These are phyloP conservation scores for Wickerhamomyces canadensis DNA, from an alignment of 805 yeast genomes.

Conservation along the genomic window DNA sequence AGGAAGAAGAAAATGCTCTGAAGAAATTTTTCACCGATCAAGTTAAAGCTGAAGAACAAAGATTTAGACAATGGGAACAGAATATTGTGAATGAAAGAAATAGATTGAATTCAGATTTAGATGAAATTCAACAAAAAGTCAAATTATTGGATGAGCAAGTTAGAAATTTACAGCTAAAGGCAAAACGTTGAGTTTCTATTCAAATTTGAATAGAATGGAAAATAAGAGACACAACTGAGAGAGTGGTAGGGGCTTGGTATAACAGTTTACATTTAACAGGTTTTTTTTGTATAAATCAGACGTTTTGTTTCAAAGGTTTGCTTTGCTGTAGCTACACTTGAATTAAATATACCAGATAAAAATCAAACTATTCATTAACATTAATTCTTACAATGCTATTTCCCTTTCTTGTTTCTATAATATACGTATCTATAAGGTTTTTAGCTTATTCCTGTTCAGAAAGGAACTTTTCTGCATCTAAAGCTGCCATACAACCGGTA, in stretches of 20 bases:
- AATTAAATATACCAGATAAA: too few relatives aligned
- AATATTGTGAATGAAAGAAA: constrained; percentile 93
- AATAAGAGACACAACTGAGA: too few relatives aligned
- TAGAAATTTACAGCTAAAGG: constrained; percentile 49
- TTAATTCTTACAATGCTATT: too few relatives aligned
- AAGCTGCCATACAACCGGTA: constrained; percentile 98
- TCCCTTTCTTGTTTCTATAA: too few relatives aligned
- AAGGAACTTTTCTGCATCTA: constrained; percentile 84
- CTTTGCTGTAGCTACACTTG: too few relatives aligned
- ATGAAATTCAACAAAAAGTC: constrained; percentile 75
- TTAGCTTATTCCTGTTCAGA: constrained; percentile 46
- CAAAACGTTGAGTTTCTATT: constrained; percentile 41
- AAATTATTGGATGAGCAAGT: constrained; percentile 74
- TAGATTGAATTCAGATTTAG: constrained; percentile 88
- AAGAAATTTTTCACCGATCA: constrained; percentile 95
- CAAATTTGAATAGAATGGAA: too few relatives aligned
- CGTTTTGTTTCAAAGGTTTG: too few relatives aligned
- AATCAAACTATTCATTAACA: too few relatives aligned
- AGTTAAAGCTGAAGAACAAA: constrained; percentile 91
- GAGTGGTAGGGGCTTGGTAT: not conserved
- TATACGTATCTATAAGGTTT: constrained; percentile 1
- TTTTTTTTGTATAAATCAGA: too few relatives aligned
- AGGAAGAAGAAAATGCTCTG: constrained; percentile 92
- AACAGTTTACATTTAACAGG: not conserved
- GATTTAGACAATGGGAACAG: constrained; percentile 98